Evolutionary conservation across 1,284 basidiomycete genomes (phyloP), one percentile per base, ranked within the genome.

Genomic region (Singerocomus inundabilis): DNA sequence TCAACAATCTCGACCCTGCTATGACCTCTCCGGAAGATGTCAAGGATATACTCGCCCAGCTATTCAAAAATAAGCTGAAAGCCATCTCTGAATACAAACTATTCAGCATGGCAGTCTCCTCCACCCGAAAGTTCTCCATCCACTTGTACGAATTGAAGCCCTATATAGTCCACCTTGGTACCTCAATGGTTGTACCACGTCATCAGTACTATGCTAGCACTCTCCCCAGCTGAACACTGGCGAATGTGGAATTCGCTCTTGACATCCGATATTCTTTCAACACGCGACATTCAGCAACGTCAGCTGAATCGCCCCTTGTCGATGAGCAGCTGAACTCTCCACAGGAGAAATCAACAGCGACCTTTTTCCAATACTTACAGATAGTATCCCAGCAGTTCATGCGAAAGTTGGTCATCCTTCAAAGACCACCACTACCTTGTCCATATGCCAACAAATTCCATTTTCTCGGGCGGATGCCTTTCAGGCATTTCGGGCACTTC

Each of bases 281-380:
- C 66, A 5, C 62, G 68, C 38, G 81, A 84, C 53, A 61, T 85
- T 11, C 72, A 74, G 45, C 72, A 78, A 44, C 71, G 77, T 30
- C 68, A 74, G 6, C 67, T 85, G 5, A 65, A 73, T 36, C 74
- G 71, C 3, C 79, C 81, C 13, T 72, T 83, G 48, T 72, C 75
- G 0, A 68, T 85, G 37, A 85, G 51, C 72, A 78, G n/a, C 63
- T 85, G 9, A 85, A 84, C 61, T 77, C 79, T 1, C 84, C 83
- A 0, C 71, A 66, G 16, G 63, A 67, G 21, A 74, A 79, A 48
- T 77, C 82, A 0, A 64, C 79, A 3, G 63, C 70, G 2, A 77
- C 79, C 0, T 85, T 84, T 58, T 85, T 84, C 55, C 76, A 81
- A 46, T 84, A 82, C 61, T 63, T 85, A 5, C 70, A 68, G 18